Conservation (phyloP, 73 alveolate species). For the Breviolum minutum region DNA sequence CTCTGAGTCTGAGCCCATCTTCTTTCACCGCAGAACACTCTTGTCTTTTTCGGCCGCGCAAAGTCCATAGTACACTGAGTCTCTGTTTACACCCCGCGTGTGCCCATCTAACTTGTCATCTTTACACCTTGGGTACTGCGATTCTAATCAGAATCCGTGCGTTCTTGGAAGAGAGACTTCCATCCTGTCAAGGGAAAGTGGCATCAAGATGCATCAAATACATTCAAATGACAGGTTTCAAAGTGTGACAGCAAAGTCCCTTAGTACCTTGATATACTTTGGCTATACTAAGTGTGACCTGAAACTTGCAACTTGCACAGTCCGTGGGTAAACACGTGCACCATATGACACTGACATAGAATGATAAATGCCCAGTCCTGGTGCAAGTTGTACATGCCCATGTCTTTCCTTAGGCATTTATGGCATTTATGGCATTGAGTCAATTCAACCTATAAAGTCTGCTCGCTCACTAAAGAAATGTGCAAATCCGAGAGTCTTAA, state of each 20-base stretch:
- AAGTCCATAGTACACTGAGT: slow-evolving; percentile 41
- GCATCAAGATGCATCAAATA: no score
- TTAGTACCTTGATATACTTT: no score
- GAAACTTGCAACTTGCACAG: no score
- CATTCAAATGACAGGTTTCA: no score
- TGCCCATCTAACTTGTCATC: background rate
- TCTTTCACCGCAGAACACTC: no score
- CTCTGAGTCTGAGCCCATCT: background rate
- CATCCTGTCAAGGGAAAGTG: slow-evolving; percentile 29
- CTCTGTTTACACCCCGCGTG: slow-evolving; percentile 25
- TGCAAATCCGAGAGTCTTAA: slow-evolving; percentile 34
- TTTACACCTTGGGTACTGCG: slow-evolving; percentile 79
- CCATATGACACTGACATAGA: no score
- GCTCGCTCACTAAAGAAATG: no score
- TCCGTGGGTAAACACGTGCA: no score
- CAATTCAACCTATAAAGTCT: no score
- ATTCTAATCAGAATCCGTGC: slow-evolving; percentile 94
- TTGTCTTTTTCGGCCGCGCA: background rate
- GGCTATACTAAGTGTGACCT: no score
- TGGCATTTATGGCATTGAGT: no score
- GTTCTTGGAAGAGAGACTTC: slow-evolving; percentile 79
- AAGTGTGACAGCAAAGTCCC: no score
- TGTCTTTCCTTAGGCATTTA: slow-evolving; percentile 51
- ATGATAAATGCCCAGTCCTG: slow-evolving; percentile 6
- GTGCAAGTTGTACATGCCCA: slow-evolving; percentile 94